Evolutionary conservation across 805 yeast genomes (phyloP).

Genomic region (Candida michaelii): DNA sequence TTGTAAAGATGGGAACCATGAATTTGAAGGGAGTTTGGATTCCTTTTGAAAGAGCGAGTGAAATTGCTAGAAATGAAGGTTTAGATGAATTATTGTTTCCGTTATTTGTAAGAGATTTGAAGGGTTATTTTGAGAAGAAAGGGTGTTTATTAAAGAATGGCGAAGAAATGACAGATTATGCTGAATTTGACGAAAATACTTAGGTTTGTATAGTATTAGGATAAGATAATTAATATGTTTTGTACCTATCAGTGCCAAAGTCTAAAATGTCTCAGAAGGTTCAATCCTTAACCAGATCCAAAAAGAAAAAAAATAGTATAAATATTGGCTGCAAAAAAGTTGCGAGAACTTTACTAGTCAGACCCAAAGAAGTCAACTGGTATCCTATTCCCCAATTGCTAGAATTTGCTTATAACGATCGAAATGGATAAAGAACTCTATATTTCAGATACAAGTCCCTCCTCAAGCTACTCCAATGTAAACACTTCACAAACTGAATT

Average conservation of each 20-base stretch:
- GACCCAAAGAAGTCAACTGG: background rate
- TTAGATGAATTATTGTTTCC: slow-evolving; percentile 33
- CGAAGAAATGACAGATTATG: slow-evolving; percentile 1
- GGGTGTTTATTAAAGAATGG: slow-evolving; percentile 19
- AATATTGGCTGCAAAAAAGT: too few relatives aligned
- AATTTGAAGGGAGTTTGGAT: slow-evolving; percentile 44
- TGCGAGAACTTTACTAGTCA: too few relatives aligned
- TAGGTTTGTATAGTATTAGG: background rate
- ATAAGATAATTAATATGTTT: too few relatives aligned
- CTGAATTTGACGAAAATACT: background rate
- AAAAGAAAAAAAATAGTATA: too few relatives aligned
- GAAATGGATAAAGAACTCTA: background rate
- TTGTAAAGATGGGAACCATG: slow-evolving; percentile 39
- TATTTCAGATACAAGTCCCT: background rate
- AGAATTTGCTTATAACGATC: background rate
- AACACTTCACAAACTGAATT: background rate
- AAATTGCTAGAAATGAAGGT: slow-evolving; percentile 42
- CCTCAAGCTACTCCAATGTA: background rate
- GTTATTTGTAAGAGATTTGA: slow-evolving; percentile 31
- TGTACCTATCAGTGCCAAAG: too few relatives aligned
- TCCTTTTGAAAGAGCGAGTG: slow-evolving; percentile 39
- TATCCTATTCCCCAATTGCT: slow-evolving; percentile 2
- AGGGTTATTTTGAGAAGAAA: slow-evolving; percentile 23
- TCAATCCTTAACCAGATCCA: too few relatives aligned
- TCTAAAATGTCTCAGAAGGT: too few relatives aligned